A percentile compares a stretch with the other conserved stretches of the same genome.
Conservation (phyloP, 495 filamentous ascomycete genomes). For the Melanomma pulvis-pyrius region DNA sequence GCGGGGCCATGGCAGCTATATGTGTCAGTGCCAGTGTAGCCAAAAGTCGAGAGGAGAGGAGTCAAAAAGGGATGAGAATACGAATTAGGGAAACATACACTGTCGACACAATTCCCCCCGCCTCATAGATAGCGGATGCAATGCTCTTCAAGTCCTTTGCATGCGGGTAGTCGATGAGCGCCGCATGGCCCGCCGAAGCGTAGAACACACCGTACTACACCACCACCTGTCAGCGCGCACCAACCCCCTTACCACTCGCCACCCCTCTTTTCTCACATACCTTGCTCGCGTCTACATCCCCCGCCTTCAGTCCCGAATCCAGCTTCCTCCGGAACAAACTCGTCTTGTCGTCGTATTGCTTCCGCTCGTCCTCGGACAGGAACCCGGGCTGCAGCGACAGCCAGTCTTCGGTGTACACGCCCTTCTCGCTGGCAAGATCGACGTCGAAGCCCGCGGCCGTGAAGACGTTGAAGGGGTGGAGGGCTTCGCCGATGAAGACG, state of each 20-base stretch:
- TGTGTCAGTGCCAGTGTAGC: not conserved
- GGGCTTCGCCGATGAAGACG: constrained; percentile 55
- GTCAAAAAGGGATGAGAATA: too few species aligned
- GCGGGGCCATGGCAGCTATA: constrained; percentile 50
- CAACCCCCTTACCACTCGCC: not conserved
- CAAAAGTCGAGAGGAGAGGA: not conserved
- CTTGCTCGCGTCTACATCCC: constrained; percentile 34
- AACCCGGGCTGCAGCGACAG: constrained; percentile 52
- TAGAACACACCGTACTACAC: constrained; percentile 50
- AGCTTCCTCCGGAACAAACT: constrained; percentile 52
- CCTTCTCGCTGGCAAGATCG: constrained; percentile 54
- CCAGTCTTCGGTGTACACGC: constrained; percentile 52
- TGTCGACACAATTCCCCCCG: constrained; percentile 48
- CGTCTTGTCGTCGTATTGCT: constrained; percentile 47
- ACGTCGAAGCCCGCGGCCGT: constrained; percentile 53
- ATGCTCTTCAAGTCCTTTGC: constrained; percentile 48
- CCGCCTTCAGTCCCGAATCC: constrained; percentile 43
- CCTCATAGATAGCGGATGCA: constrained; percentile 47
- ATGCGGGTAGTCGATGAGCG: constrained; percentile 52
- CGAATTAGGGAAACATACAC: too few species aligned
- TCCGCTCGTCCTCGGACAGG: constrained; percentile 48
- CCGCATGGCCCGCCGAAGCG: constrained; percentile 52
- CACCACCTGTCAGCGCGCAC: not conserved
- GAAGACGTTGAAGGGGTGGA: constrained; percentile 55
- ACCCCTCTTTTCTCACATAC: not conserved